These are phyloP conservation scores for Fusarium camptoceras DNA, from an alignment of 2,329 filamentous ascomycete genomes.

Conservation along the genomic window DNA sequence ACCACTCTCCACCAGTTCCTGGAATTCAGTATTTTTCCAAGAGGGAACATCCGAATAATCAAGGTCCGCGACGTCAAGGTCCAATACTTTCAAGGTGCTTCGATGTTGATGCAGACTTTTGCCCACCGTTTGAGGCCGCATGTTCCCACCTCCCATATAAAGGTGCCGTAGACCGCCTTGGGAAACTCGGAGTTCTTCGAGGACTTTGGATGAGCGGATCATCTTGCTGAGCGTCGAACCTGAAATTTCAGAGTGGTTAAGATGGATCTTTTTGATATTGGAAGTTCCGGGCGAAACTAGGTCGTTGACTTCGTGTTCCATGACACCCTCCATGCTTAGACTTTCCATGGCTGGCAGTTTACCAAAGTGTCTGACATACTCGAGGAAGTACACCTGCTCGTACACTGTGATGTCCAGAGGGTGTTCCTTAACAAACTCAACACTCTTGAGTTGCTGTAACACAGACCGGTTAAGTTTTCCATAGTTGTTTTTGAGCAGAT, in stretches of 20 bases:
- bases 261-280: background rate
- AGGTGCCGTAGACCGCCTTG: background rate
- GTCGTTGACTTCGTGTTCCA: background rate
- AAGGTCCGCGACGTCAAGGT: background rate
- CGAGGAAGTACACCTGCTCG: background rate
- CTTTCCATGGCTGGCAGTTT: background rate
- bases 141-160: background rate
- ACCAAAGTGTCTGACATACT: constrained; percentile 9
- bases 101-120: background rate
- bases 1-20: background rate
- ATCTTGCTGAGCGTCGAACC: background rate
- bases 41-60: background rate
- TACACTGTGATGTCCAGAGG: background rate
- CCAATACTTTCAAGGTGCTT: background rate
- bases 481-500: constrained; percentile 22
- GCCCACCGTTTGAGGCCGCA: background rate
- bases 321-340: background rate
- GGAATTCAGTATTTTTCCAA: background rate
- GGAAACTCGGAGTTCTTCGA: background rate
- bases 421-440: background rate
- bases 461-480: background rate
- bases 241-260: background rate
- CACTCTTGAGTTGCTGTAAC: background rate
- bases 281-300: background rate
- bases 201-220: background rate